Percentiles rank a stretch among this genome's conserved stretches.
Evolutionary conservation across 169 alveolate genomes (phyloP).

Genomic region (Cryptosporidium viatorum): DNA sequence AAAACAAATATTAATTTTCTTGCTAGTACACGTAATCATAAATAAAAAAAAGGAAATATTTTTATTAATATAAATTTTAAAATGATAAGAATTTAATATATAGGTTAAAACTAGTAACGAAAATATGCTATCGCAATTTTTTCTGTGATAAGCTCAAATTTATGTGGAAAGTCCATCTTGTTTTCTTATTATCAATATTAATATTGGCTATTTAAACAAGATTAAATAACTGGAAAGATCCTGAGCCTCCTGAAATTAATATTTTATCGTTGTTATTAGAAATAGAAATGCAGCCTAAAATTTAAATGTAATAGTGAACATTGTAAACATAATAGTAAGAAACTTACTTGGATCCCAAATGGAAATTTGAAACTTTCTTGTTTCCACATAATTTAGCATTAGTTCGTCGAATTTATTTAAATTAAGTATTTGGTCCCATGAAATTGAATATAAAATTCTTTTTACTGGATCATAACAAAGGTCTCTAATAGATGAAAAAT

Average conservation of each 20-base stretch:
- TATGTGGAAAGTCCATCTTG: not conserved
- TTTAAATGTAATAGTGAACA: not conserved
- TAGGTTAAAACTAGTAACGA: no score
- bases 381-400: not conserved
- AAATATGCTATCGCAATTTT: not conserved
- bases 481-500: constrained; percentile 59
- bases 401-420: not conserved
- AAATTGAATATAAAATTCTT: constrained; percentile 18
- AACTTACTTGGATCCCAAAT: constrained; percentile 74
- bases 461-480: constrained; percentile 13
- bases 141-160: not conserved
- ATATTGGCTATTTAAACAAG: not conserved
- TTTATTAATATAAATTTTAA: not conserved
- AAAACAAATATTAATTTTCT: not conserved
- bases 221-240: constrained; percentile 35
- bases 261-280: not conserved
- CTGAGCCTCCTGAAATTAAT: constrained; percentile 64
- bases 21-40: not conserved
- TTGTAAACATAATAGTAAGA: not conserved
- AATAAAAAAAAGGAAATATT: not conserved
- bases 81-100: not conserved
- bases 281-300: constrained; percentile 46
- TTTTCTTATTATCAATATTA: not conserved
- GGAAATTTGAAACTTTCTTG: not conserved
- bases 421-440: constrained; percentile 58